These are phyloP conservation scores for Boletus fagicola DNA, from an alignment of 768 basidiomycete species.

Conservation along the genomic window DNA sequence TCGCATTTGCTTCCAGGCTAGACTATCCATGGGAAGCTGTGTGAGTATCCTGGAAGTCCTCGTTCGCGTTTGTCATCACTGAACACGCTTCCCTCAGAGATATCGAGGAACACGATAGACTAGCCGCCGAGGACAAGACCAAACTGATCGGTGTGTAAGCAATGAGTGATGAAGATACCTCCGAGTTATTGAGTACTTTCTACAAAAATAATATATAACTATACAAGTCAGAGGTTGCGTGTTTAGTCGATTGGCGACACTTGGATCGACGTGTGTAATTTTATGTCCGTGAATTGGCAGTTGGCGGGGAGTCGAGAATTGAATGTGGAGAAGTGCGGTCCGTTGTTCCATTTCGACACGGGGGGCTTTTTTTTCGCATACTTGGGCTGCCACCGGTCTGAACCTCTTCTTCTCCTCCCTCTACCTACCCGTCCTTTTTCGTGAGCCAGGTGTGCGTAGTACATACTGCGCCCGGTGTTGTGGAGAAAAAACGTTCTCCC, in stretches of 20 bases:
- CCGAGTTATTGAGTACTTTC: neutral
- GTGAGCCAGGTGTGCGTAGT: neutral
- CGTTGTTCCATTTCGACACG: conserved; percentile 5
- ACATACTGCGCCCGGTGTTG: conserved; percentile 1
- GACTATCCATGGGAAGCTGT: conserved; percentile 83
- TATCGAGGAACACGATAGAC: conserved; percentile 73
- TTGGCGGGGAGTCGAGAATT: neutral
- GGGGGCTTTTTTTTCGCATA: conserved; percentile 2
- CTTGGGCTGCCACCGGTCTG: conserved; percentile 1
- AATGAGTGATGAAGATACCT: neutral
- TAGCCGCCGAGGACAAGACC: conserved; percentile 47
- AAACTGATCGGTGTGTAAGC: conserved; percentile 1
- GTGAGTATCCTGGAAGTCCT: conserved; percentile 41
- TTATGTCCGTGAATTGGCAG: no score
- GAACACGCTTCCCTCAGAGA: conserved; percentile 42
- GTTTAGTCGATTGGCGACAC: neutral
- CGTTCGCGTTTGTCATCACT: neutral
- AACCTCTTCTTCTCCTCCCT: neutral
- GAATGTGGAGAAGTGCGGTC: neutral
- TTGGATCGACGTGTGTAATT: no score
- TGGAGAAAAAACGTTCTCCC: conserved; percentile 9
- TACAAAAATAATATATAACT: conserved; percentile 1
- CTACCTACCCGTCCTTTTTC: neutral
- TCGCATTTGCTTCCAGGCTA: conserved; percentile 47
- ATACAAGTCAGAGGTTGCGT: neutral